Percentiles rank a stretch among this genome's conserved stretches.
Conservation (phyloP, 1,139 yeast genomes). For the Hyphopichia khmerensis region DNA sequence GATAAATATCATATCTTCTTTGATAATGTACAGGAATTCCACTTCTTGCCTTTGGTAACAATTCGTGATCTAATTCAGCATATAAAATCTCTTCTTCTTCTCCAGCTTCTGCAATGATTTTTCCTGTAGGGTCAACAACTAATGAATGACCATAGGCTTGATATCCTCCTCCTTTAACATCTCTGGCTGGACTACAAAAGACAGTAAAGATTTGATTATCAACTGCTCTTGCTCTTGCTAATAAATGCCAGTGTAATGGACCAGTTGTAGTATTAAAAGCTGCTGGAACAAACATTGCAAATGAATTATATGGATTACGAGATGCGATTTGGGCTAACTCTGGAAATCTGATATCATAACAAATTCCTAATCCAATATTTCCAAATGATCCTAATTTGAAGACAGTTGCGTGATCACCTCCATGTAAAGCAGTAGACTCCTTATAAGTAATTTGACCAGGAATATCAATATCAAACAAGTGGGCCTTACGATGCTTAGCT, state of each 20-base stretch:
- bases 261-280: conserved; percentile 97
- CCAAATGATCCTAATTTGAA: conserved; percentile 70
- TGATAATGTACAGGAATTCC: conserved; percentile 79
- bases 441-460: conserved; percentile 86
- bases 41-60: conserved; percentile 59
- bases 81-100: conserved; percentile 79
- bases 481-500: conserved; percentile 86
- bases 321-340: conserved; percentile 84
- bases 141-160: conserved; percentile 94
- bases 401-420: conserved; percentile 80
- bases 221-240: conserved; percentile 84
- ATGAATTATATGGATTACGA: conserved; percentile 63
- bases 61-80: conserved; percentile 72
- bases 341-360: conserved; percentile 91
- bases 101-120: conserved; percentile 77
- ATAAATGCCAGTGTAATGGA: conserved; percentile 88
- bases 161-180: conserved; percentile 60
- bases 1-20: conserved; percentile 83
- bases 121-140: conserved; percentile 86
- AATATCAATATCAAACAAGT: conserved; percentile 86
- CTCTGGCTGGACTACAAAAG: conserved; percentile 88
- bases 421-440: conserved; percentile 72
- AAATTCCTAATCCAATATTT: conserved; percentile 82
- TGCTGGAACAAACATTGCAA: conserved; percentile 92
- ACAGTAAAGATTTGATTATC: conserved; percentile 84